Evolutionary conservation across 2,329 filamentous ascomycete genomes (phyloP).

Genomic region (Dactylellina cionopaga): DNA sequence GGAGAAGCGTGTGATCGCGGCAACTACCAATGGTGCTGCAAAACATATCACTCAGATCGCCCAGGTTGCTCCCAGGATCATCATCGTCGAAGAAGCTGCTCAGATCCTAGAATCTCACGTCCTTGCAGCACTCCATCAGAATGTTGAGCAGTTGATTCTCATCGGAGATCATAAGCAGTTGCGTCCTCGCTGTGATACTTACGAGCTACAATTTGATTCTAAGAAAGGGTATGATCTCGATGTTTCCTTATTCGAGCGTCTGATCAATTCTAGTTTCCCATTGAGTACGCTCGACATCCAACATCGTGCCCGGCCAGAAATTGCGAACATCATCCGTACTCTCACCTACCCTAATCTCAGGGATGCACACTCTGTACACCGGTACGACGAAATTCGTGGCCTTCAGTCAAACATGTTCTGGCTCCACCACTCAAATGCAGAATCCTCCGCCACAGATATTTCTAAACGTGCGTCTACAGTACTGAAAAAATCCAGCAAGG

Average conservation of each 20-base stretch:
- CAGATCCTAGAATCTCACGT: conserved; percentile 77
- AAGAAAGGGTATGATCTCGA: conserved; percentile 75
- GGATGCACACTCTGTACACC: conserved; percentile 66
- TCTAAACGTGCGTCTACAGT: conserved; percentile 64
- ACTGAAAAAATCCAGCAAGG: conserved; percentile 69
- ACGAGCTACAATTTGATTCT: conserved; percentile 70
- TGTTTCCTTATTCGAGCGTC: conserved; percentile 72
- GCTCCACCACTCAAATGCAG: conserved; percentile 70
- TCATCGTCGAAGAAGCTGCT: conserved; percentile 77
- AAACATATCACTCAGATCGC: conserved; percentile 69
- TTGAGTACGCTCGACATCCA: conserved; percentile 70
- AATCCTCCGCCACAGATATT: conserved; percentile 63
- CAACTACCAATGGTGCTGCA: conserved; percentile 76
- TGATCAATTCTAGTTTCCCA: conserved; percentile 68
- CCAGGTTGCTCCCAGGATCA: conserved; percentile 67
- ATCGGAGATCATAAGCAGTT: conserved; percentile 81
- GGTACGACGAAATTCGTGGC: conserved; percentile 66
- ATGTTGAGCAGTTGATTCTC: conserved; percentile 72
- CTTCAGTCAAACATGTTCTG: conserved; percentile 72
- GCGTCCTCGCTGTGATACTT: conserved; percentile 73
- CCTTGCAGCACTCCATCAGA: conserved; percentile 68
- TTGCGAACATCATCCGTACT: conserved; percentile 69
- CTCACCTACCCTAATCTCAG: conserved; percentile 72
- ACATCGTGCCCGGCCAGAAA: conserved; percentile 75
- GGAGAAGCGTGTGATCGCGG: conserved; percentile 72